phyloP scores from a whole-genome alignment of 225 moss, liverwort and hornwort species.

The Takakia lepidozioides region DNA sequence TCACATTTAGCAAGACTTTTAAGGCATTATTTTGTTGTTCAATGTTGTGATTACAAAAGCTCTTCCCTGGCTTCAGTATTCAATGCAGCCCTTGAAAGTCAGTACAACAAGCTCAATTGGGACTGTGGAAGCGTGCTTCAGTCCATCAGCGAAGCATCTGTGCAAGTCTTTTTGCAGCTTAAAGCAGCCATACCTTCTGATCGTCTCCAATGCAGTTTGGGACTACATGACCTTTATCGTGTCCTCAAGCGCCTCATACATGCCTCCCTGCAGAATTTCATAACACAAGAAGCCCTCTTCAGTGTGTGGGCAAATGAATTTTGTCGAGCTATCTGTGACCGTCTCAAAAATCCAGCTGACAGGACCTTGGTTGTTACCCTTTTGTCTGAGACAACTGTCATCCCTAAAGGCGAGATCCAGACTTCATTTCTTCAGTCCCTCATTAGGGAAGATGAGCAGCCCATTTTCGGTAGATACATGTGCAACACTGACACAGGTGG shows the following conservation, averaged over 20 bases:
- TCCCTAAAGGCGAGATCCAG: no score
- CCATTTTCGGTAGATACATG: no score
- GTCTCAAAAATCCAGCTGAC: slow-evolving; percentile 15
- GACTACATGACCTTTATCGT: slow-evolving; percentile 36
- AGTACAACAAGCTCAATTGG: slow-evolving; percentile 15
- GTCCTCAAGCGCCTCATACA: slow-evolving; percentile 19
- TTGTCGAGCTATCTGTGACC: slow-evolving; percentile 35
- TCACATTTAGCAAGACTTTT: slow-evolving; percentile 32
- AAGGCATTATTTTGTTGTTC: slow-evolving; percentile 29
- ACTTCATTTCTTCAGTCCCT: no score
- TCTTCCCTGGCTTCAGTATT: slow-evolving; percentile 28
- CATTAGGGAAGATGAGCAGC: no score
- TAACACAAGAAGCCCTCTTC: slow-evolving; percentile 14
- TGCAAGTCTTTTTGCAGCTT: slow-evolving; percentile 18
- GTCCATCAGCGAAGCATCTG: slow-evolving; percentile 25
- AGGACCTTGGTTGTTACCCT: slow-evolving; percentile 13
- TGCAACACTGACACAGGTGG: slow-evolving; percentile 2
- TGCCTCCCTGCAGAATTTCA: slow-evolving; percentile 9
- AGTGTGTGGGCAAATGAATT: slow-evolving; percentile 38
- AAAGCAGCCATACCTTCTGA: slow-evolving; percentile 12
- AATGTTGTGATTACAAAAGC: slow-evolving; percentile 18
- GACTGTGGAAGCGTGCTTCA: slow-evolving; percentile 8
- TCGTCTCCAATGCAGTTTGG: slow-evolving; percentile 12
- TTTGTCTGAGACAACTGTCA: slow-evolving; percentile 27
- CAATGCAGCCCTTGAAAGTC: slow-evolving; percentile 10